These are phyloP conservation scores for Tephrocybe rancida DNA, from an alignment of 768 basidiomycete species.

Conservation along the genomic window DNA sequence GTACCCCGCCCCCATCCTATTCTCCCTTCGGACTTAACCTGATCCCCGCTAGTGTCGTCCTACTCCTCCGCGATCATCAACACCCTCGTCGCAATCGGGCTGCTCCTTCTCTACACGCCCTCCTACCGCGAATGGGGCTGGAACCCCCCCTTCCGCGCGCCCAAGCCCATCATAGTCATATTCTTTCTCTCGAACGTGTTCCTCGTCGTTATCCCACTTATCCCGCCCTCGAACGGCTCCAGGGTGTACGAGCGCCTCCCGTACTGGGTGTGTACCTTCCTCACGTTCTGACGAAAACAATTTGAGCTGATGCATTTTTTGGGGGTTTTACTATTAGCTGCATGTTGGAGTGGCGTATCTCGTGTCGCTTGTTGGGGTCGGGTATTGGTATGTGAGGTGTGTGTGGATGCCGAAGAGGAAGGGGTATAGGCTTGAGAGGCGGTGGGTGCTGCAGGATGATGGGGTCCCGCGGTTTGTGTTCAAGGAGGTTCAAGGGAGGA, in stretches of 20 bases:
- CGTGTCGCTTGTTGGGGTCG: constrained; percentile 48
- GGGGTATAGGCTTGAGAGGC: constrained; percentile 53
- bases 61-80: constrained; percentile 64
- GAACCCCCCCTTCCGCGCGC: constrained; percentile 67
- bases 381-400: constrained; percentile 61
- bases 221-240: constrained; percentile 58
- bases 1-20: constrained; percentile 20
- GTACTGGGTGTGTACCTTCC: constrained; percentile 58
- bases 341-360: constrained; percentile 51
- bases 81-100: constrained; percentile 58
- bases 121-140: constrained; percentile 48
- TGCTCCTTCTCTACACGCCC: constrained; percentile 60
- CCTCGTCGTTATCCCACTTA: constrained; percentile 59
- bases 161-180: constrained; percentile 46
- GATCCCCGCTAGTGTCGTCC: constrained; percentile 46
- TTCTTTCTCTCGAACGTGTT: constrained; percentile 72
- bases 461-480: constrained; percentile 61
- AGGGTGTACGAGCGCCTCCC: constrained; percentile 60
- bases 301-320: constrained; percentile 27
- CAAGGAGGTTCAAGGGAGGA: too few species aligned
- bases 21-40: background rate
- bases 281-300: constrained; percentile 39
- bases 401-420: constrained; percentile 48
- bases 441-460: constrained; percentile 53
- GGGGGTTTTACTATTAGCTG: constrained; percentile 51